These are phyloP conservation scores for Phytophthora vignae DNA, from an alignment of 352 stramenopile species.

Conservation along the genomic window DNA sequence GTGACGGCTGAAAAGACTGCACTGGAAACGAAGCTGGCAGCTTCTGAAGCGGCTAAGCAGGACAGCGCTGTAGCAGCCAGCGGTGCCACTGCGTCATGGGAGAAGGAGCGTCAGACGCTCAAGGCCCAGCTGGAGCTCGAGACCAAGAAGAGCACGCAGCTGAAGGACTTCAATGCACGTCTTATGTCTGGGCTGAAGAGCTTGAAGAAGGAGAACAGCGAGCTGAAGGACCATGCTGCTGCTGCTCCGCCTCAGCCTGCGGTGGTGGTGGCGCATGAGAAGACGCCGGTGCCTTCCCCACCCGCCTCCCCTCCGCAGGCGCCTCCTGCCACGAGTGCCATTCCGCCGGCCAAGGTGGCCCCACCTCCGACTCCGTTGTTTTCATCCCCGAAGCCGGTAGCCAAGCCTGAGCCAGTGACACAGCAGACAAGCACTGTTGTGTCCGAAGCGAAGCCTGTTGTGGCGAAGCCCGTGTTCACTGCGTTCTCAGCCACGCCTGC, in stretches of 20 bases:
- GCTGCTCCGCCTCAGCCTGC: slow-evolving; percentile 17
- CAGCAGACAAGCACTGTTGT: slow-evolving; percentile 13
- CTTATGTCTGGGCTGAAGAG: slow-evolving; percentile 75
- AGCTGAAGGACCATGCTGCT: slow-evolving; percentile 65
- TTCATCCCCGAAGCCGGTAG: slow-evolving; percentile 27
- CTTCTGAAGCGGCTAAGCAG: slow-evolving; percentile 50
- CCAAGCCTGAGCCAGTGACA: slow-evolving; percentile 20
- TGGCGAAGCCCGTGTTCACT: slow-evolving; percentile 16
- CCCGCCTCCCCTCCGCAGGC: slow-evolving; percentile 23
- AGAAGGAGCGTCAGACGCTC: slow-evolving; percentile 70
- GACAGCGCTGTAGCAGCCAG: slow-evolving; percentile 41
- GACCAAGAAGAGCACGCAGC: slow-evolving; percentile 65
- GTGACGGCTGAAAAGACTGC: slow-evolving; percentile 50
- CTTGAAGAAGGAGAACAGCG: slow-evolving; percentile 79
- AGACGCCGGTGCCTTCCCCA: slow-evolving; percentile 30
- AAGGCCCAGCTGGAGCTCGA: slow-evolving; percentile 70
- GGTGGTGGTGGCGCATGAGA: slow-evolving; percentile 19
- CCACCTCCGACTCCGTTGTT: slow-evolving; percentile 26
- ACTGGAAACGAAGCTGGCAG: slow-evolving; percentile 53
- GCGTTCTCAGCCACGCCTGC: slow-evolving; percentile 6
- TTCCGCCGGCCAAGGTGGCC: slow-evolving; percentile 21
- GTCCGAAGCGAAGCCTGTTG: slow-evolving; percentile 27
- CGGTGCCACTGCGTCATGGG: slow-evolving; percentile 47
- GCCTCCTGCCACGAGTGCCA: slow-evolving; percentile 25
- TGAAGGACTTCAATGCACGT: slow-evolving; percentile 81